Evolutionary conservation across 2,329 filamentous ascomycete genomes (phyloP), one percentile per base, ranked within the genome.

Genomic region (Scedosporium dehoogii): DNA sequence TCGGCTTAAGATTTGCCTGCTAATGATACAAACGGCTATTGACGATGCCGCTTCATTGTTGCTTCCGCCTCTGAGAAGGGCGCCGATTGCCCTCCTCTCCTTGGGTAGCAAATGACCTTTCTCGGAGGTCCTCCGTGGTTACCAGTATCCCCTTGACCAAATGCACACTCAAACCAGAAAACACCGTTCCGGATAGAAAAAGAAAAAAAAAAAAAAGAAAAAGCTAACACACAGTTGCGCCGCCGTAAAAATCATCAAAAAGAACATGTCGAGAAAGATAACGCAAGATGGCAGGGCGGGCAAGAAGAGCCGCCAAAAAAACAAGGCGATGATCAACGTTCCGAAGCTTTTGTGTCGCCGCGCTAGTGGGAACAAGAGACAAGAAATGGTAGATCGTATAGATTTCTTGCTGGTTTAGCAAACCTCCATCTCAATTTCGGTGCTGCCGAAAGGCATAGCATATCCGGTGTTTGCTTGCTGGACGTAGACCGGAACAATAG

Each of bases 381-480:
- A 33, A 51, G 25, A 60, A 29, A 23, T 42, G 9, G 16, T 7
- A 29, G 51, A 41, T 18, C 25, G 48, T 46, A 3, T 27, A 38
- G n/a, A 25, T n/a, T 16, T n/a, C 21, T 18, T 60, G 55, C 9
- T 29, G 7, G 29, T 59, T 59, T 60, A 66, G 60, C 61, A 66
- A 29, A 66, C 64, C 33, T 66, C 63, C 62, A 65, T 66, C 18
- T 63, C 61, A 44, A 63, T 46, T 27, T 63, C 61, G 42, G 38
- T 25, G 58, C 29, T 48, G 42, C 29, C 41, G 16, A 51, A 44
- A 48, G 58, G 58, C 16, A 29, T 16, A 48, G 51, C n/a, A 38
- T 38, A 18, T 18, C 16, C 12, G 58, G 21, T 21, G 38, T 59
- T 27, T 21, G 16, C n/a, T 25, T 59, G 38, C 18, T 59, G 38